Evolutionary conservation across 805 yeast species (phyloP).

Genomic region (Wickerhamomyces silvicola): DNA sequence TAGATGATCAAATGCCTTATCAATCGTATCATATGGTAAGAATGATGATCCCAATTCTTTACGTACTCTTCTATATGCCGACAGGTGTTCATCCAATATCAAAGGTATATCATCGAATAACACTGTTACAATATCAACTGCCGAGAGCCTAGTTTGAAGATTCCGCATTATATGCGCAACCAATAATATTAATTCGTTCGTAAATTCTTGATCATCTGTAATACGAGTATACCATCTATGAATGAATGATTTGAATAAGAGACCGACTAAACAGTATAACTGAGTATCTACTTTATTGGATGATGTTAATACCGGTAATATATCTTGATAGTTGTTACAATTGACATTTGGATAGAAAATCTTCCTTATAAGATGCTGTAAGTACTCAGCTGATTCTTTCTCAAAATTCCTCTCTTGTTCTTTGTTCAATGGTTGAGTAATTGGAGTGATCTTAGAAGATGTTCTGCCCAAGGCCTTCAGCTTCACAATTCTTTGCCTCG

Average conservation of each 20-base stretch:
- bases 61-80: slow-evolving; percentile 22
- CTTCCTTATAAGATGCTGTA: slow-evolving; percentile 21
- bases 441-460: not conserved
- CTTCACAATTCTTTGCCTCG: slow-evolving; percentile 12
- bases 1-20: slow-evolving; percentile 27
- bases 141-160: slow-evolving; percentile 27
- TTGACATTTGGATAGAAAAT: slow-evolving; percentile 19
- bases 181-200: slow-evolving; percentile 32
- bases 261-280: slow-evolving; percentile 39
- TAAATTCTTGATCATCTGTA: slow-evolving; percentile 36
- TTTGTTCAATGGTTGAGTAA: not conserved
- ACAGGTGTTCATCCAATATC: slow-evolving; percentile 33
- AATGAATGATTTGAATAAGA: slow-evolving; percentile 41
- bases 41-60: slow-evolving; percentile 25
- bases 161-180: slow-evolving; percentile 34
- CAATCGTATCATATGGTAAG: slow-evolving; percentile 26
- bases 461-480: slow-evolving; percentile 3
- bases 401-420: slow-evolving; percentile 1
- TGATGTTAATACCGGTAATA: slow-evolving; percentile 34
- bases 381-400: slow-evolving; percentile 22
- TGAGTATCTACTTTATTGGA: slow-evolving; percentile 35
- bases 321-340: slow-evolving; percentile 14
- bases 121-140: slow-evolving; percentile 29
- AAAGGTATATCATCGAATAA: slow-evolving; percentile 40
- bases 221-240: slow-evolving; percentile 38